Evolutionary conservation across 345 rosid species (phyloP), one percentile per base, ranked within the genome.

Genomic region (Brassica juncea): DNA sequence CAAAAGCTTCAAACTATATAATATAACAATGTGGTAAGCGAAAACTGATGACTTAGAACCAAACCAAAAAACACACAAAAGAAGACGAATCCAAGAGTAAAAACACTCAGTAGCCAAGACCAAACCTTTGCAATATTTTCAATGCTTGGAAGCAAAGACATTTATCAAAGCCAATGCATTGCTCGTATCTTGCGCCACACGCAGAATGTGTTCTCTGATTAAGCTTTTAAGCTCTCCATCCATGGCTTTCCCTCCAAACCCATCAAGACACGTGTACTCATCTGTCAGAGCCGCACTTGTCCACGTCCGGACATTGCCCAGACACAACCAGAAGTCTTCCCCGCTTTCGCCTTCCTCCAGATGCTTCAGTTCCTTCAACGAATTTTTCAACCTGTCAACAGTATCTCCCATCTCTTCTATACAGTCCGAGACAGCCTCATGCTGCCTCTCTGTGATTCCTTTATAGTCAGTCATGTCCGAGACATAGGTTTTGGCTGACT

Each of bases 251-350:
- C 88, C 97, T 25, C 86, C 85, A 77, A 95, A 91, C 71, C 96
- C 98, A 76, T 95, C 99, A 77, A 85, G 66, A 76, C 99, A 95
- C 15, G 99, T 91, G 80, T 62, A 87, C 83, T 93, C 99, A 60
- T 95, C 99, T 4, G 99, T 95, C 62, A 95, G 81, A 61, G 98
- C 97, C 1, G 99, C 98, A 67, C 99, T 95, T n/a, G 90, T 89
- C 98, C 98, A 95, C 0, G 99, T 95, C 83, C 90, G 87, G 11
- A 90, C 89, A 72, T 95, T 92, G 81, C 96, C 90, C 60, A 90
- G 66, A 73, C 92, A 95, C 86, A 94, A 90, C 42, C 84, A 44
- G 65, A 91, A 86, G 35, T 91, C 97, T 81, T 81, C 21, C 63
- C 84, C 80, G 35, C 87, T 88, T 73, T 84, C 86, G 30, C 86